These are phyloP conservation scores for Trypanosoma caninum DNA, from an alignment of 208 protist genomes.

Conservation along the genomic window DNA sequence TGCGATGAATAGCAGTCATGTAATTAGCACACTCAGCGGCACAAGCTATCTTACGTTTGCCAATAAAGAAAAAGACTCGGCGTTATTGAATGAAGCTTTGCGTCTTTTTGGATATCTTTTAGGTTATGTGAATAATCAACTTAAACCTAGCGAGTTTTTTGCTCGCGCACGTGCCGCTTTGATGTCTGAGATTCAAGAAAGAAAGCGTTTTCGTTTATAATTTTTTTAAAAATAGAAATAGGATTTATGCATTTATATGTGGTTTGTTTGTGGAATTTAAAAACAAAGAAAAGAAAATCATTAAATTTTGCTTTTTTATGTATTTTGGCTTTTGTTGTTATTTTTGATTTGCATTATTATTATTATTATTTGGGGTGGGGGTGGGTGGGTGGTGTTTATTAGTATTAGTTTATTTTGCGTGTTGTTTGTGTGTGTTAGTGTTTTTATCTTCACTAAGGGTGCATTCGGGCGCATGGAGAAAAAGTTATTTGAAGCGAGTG, in stretches of 20 bases:
- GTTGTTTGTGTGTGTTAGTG: neutral
- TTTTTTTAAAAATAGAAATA: no score
- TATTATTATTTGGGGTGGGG: no score
- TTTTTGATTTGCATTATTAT: neutral
- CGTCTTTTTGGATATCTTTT: neutral
- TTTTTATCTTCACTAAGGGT: neutral
- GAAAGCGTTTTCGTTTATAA: no score
- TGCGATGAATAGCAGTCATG: slow-evolving; percentile 31
- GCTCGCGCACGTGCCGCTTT: slow-evolving; percentile 12
- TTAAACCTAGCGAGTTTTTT: neutral
- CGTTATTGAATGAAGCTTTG: slow-evolving; percentile 2
- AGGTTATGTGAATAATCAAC: neutral
- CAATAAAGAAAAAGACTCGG: neutral
- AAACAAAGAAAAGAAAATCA: no score
- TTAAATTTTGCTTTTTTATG: no score
- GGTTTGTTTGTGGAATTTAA: no score
- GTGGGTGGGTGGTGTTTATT: no score
- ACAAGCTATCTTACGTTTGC: slow-evolving; percentile 8
- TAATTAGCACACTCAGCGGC: slow-evolving; percentile 26
- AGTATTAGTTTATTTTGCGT: neutral
- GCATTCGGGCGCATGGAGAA: neutral
- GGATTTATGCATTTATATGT: no score
- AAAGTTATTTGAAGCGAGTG: neutral
- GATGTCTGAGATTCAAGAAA: no score
- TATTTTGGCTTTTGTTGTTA: neutral